These are phyloP conservation scores for Globomyces pollinis-pini DNA, from an alignment of 192 early-diverging fungal species.

Conservation along the genomic window DNA sequence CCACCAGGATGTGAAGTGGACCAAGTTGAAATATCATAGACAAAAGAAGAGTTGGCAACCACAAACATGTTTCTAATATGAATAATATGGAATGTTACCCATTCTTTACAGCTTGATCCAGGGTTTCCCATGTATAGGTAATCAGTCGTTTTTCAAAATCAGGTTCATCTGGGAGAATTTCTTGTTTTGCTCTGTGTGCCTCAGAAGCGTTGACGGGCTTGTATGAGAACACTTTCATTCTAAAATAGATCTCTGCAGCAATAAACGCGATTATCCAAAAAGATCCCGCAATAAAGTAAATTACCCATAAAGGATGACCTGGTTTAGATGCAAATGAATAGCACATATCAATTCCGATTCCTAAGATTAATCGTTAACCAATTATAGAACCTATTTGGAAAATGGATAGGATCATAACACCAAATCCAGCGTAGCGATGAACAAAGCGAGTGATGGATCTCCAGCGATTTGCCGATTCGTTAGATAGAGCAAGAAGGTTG, in stretches of 20 bases:
- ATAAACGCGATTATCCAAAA: conserved; percentile 30
- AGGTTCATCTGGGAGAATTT: background rate
- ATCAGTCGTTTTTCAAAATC: background rate
- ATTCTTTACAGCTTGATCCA: background rate
- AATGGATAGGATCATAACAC: conserved; percentile 13
- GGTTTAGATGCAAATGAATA: conserved; percentile 22
- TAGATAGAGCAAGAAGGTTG: conserved; percentile 22
- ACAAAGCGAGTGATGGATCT: conserved; percentile 10
- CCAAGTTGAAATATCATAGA: conserved; percentile 12
- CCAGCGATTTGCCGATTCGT: conserved; percentile 10
- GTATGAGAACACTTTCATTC: background rate
- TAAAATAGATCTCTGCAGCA: conserved; percentile 7
- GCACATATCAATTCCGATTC: conserved; percentile 22
- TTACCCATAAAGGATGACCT: background rate
- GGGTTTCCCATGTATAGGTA: background rate
- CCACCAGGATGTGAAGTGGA: conserved; percentile 21
- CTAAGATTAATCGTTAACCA: conserved; percentile 24
- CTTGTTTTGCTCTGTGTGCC: background rate
- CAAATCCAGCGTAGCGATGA: conserved; percentile 17
- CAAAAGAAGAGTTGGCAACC: conserved; percentile 15
- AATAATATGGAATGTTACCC: background rate
- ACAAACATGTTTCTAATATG: conserved; percentile 12
- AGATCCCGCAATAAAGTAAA: background rate
- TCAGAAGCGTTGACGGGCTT: background rate
- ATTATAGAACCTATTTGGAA: conserved; percentile 15